Conservation (phyloP, 2,329 filamentous ascomycete genomes). For the Fusarium virguliforme region DNA sequence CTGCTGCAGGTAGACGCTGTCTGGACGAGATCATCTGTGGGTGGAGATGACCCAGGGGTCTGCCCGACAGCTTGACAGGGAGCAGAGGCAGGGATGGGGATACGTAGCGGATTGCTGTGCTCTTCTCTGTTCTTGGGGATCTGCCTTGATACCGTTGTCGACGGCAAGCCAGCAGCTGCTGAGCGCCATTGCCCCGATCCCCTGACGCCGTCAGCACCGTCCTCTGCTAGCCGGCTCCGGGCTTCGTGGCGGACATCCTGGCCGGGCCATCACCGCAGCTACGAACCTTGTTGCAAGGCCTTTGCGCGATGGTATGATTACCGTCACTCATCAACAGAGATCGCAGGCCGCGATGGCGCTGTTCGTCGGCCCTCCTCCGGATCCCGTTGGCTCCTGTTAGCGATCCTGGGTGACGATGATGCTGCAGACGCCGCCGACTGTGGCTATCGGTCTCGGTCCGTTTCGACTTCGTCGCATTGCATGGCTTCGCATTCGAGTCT, state of each 20-base stretch:
- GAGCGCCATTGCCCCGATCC: constrained; percentile 26
- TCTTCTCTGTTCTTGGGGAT: constrained; percentile 37
- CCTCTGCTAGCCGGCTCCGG: constrained; percentile 18
- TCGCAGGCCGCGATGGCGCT: constrained; percentile 23
- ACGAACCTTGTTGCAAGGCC: constrained; percentile 17
- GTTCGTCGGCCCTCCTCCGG: constrained; percentile 19
- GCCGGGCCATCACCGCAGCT: constrained; percentile 20
- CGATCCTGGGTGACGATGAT: constrained; percentile 30
- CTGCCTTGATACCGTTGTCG: constrained; percentile 35
- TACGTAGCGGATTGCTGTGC: constrained; percentile 34
- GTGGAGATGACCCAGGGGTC: constrained; percentile 37
- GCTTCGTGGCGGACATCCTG: constrained; percentile 9
- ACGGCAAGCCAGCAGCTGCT: constrained; percentile 23
- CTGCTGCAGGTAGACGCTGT: constrained; percentile 30
- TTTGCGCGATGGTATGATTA: constrained; percentile 29
- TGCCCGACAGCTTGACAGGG: constrained; percentile 35
- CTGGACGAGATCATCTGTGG: constrained; percentile 16
- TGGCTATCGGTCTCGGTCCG: constrained; percentile 41
- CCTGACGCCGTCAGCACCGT: constrained; percentile 26
- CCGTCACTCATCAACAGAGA: constrained; percentile 17
- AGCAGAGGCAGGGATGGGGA: constrained; percentile 26
- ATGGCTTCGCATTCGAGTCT: constrained; percentile 24
- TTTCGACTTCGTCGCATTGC: constrained; percentile 39
- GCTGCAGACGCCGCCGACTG: constrained; percentile 32
- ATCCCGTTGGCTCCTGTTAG: constrained; percentile 19